Conservation (phyloP, 2,329 filamentous ascomycete genomes). For the Ophiostoma novo-ulmi region DNA sequence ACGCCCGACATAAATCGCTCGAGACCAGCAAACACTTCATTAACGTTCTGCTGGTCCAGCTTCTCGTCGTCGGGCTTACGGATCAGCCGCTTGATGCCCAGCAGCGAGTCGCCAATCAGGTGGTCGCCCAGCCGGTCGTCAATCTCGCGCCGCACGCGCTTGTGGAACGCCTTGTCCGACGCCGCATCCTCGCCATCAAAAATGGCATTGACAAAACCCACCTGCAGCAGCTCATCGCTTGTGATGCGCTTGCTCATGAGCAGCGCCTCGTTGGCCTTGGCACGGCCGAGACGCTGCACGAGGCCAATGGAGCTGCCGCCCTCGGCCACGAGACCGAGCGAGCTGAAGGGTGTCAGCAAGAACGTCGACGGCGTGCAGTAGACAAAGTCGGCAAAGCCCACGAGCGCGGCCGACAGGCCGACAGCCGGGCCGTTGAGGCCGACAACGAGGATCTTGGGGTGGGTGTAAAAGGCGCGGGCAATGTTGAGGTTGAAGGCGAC, state of each 20-base stretch:
- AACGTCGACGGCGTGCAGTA: slow-evolving; percentile 79
- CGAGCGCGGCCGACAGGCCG: slow-evolving; percentile 78
- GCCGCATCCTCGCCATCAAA: slow-evolving; percentile 61
- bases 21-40: slow-evolving; percentile 81
- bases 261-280: slow-evolving; percentile 84
- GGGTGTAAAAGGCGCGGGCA: slow-evolving; percentile 83
- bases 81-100: slow-evolving; percentile 81
- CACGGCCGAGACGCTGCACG: slow-evolving; percentile 71
- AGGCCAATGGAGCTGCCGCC: slow-evolving; percentile 76
- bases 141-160: slow-evolving; percentile 70
- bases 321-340: slow-evolving; percentile 83
- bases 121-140: slow-evolving; percentile 75
- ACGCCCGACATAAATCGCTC: slow-evolving; percentile 73
- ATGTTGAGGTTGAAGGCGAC: slow-evolving; percentile 83
- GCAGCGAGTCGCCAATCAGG: slow-evolving; percentile 70
- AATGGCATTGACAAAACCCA: slow-evolving; percentile 82
- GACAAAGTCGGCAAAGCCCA: slow-evolving; percentile 84
- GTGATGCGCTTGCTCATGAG: slow-evolving; percentile 80
- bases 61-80: slow-evolving; percentile 64
- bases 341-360: slow-evolving; percentile 85
- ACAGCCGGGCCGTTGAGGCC: slow-evolving; percentile 90
- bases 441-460: slow-evolving; percentile 87
- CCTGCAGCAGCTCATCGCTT: slow-evolving; percentile 64
- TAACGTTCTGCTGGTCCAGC: slow-evolving; percentile 70
- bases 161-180: slow-evolving; percentile 59